Conservation (phyloP, 78 protist genomes). For the Cavenderia fasciculata region DNA sequence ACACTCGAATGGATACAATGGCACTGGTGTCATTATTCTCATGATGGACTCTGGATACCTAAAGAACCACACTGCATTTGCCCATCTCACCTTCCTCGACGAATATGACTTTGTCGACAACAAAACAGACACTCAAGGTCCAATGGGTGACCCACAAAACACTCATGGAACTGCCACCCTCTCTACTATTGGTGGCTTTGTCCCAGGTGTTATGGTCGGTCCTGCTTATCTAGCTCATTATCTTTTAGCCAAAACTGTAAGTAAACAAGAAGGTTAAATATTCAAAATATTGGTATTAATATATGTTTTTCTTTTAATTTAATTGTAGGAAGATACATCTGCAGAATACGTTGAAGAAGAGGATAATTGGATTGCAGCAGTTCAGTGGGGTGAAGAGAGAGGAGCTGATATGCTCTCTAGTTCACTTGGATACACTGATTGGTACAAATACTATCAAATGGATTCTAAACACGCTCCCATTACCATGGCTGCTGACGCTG, state of each 20-base stretch:
- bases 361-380: constrained; percentile 51
- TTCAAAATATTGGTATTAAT: background rate
- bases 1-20: constrained; percentile 24
- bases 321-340: constrained; percentile 2
- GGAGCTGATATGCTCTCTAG: constrained; percentile 61
- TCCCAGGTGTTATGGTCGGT: constrained; percentile 60
- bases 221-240: constrained; percentile 65
- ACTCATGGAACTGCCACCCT: constrained; percentile 76
- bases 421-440: constrained; percentile 65
- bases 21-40: constrained; percentile 42
- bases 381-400: constrained; percentile 71
- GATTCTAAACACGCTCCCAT: background rate
- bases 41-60: constrained; percentile 76
- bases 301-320: background rate
- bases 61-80: constrained; percentile 50
- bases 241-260: constrained; percentile 64
- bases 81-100: constrained; percentile 6
- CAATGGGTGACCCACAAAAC: constrained; percentile 40
- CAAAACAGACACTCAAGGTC: constrained; percentile 10
- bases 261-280: background rate
- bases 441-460: constrained; percentile 64
- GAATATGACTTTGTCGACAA: constrained; percentile 62
- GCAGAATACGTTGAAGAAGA: constrained; percentile 40
- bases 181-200: constrained; percentile 52
- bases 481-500: constrained; percentile 54